Evolutionary conservation across 495 filamentous ascomycete species (phyloP), one percentile per base, ranked within the genome.

Genomic region (Aspergillus nanangensis): DNA sequence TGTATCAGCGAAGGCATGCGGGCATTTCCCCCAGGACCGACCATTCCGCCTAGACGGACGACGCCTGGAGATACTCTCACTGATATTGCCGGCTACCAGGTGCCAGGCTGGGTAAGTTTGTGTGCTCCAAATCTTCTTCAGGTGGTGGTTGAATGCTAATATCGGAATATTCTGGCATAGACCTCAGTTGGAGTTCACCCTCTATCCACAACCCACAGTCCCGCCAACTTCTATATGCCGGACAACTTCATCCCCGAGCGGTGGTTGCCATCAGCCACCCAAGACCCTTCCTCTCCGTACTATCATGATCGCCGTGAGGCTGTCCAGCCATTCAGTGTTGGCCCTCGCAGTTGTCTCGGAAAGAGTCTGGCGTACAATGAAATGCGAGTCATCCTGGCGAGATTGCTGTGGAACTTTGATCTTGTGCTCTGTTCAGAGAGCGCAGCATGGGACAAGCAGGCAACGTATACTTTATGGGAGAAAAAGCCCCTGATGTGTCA

Each of bases 1-100:
- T 51, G 51, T 9, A 34, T 72, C 9, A 41, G 62, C 8, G 67
- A 72, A 25, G 39, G 15, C 0, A 33, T 70, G 1, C 56, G 69
- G 5, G 42, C 69, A 13, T 57, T 62, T 32, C 66, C 67, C 1
- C 60, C 67, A 0, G 49, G 59, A 9, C 44, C 65, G 1, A 27
- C 36, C 2, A 46, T 49, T 7, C 48, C 61, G 14, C 61, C n/a
- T n/a, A n/a, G 53, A 2, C 54, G 68, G 8, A 41, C 61, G 29
- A 32, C 29, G 8, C 31, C 14, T 1, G 9, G 9, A 21, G n/a
- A n/a, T n/a, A 11, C 5, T 3, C 29, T 34, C 5, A 4, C 27
- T 17, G 13, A 8, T 3, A 25, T 38, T 29, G 9, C 32, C 2
- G 43, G 32, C 11, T 37, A 45, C 17, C 10, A 38, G 18, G 9